Evolutionary conservation across 176 grass and related monocot genomes (phyloP).

Genomic region (Tillandsia leiboldiana): DNA sequence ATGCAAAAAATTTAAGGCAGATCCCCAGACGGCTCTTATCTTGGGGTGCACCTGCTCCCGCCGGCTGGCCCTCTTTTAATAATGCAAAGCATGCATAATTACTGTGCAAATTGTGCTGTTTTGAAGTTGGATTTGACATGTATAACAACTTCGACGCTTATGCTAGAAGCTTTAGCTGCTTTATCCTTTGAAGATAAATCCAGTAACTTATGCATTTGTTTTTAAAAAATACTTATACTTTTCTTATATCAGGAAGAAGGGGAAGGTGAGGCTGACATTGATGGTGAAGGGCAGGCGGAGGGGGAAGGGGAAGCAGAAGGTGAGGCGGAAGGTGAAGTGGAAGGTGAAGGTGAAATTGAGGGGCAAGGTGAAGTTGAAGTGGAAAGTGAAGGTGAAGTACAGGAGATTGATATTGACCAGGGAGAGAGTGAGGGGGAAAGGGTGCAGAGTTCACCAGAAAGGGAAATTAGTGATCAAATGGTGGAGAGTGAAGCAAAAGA

Average conservation of each 20-base stretch:
- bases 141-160: too few species aligned
- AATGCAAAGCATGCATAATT: background rate
- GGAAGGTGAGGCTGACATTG: slow-evolving; percentile 70
- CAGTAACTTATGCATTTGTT: slow-evolving; percentile 11
- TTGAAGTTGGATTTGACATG: background rate
- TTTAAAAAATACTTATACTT: slow-evolving; percentile 1
- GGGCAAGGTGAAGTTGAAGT: slow-evolving; percentile 37
- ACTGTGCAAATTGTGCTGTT: background rate
- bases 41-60: too few species aligned
- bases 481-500: slow-evolving; percentile 46
- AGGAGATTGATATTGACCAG: slow-evolving; percentile 42
- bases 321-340: slow-evolving; percentile 43
- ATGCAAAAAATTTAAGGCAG: too few species aligned
- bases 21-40: too few species aligned
- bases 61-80: background rate
- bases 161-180: too few species aligned
- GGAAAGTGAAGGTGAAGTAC: slow-evolving; percentile 75
- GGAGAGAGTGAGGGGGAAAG: slow-evolving; percentile 70
- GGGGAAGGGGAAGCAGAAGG: background rate
- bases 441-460: slow-evolving; percentile 60
- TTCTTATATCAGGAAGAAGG: slow-evolving; percentile 51
- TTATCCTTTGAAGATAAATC: too few species aligned
- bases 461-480: slow-evolving; percentile 47
- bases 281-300: slow-evolving; percentile 28
- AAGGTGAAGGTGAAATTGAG: slow-evolving; percentile 78